A percentile compares a stretch with the other conserved stretches of the same genome.
These are phyloP conservation scores for Heliamphora pulchella DNA, from an alignment of 179 eudicot genomes.

Conservation along the genomic window DNA sequence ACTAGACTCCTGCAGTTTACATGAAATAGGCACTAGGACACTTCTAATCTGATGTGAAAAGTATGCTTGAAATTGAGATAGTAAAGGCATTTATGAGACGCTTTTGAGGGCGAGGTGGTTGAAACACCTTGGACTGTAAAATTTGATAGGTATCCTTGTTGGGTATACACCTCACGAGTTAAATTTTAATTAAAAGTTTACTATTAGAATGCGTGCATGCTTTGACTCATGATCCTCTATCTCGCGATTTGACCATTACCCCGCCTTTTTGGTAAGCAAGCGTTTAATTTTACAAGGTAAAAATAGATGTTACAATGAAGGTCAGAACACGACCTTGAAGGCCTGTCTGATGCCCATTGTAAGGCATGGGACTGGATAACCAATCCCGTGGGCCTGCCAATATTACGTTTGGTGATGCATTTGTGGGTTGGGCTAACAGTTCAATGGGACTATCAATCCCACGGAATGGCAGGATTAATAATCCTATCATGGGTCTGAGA, in stretches of 20 bases:
- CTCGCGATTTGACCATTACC: neutral
- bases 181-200: neutral
- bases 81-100: slow-evolving; percentile 6
- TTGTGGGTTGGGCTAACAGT: too few relatives aligned
- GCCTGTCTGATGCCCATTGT: too few relatives aligned
- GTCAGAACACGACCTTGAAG: too few relatives aligned
- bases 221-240: neutral
- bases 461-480: too few relatives aligned
- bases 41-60: neutral
- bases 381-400: too few relatives aligned
- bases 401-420: too few relatives aligned
- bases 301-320: too few relatives aligned
- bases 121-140: neutral
- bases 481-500: too few relatives aligned
- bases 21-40: neutral
- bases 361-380: too few relatives aligned
- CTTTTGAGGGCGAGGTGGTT: neutral
- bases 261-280: too few relatives aligned
- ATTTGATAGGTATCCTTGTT: slow-evolving; percentile 11
- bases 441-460: too few relatives aligned
- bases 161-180: neutral
- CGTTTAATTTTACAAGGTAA: too few relatives aligned
- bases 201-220: neutral
- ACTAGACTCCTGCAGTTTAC: neutral
- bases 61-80: neutral